phyloP scores from a whole-genome alignment of 2,329 filamentous ascomycete species.

The Xylaria hypoxylon region DNA sequence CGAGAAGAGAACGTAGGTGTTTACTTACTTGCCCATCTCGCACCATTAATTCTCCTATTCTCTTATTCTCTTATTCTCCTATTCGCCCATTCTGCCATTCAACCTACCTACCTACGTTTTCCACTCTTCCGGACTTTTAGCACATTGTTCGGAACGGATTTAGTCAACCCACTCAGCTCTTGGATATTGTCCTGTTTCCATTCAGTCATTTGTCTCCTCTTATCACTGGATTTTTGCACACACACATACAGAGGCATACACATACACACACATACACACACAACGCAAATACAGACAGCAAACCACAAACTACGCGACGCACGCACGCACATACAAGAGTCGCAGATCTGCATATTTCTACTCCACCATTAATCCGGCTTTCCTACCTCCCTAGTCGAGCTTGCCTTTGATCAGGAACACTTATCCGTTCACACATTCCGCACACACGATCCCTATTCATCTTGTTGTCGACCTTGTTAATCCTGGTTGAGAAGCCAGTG shows the following conservation, averaged over 20 bases:
- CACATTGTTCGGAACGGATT: not conserved
- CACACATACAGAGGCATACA: slow-evolving; percentile 11
- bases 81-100: too few species aligned
- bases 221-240: not conserved
- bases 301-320: slow-evolving; percentile 17
- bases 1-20: too few species aligned
- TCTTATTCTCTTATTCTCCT: too few species aligned
- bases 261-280: slow-evolving; percentile 19
- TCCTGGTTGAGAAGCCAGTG: not conserved
- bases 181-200: slow-evolving; percentile 23
- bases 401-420: not conserved
- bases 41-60: too few species aligned
- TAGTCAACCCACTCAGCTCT: not conserved
- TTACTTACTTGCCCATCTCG: too few species aligned
- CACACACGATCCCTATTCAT: slow-evolving; percentile 26
- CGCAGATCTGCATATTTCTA: not conserved
- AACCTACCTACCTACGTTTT: not conserved
- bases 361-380: slow-evolving; percentile 18
- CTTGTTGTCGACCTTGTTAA: slow-evolving; percentile 2
- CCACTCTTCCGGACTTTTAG: not conserved
- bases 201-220: slow-evolving; percentile 14
- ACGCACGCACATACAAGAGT: not conserved
- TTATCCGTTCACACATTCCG: slow-evolving; percentile 17
- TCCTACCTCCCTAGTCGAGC: slow-evolving; percentile 17
- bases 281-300: slow-evolving; percentile 7